Evolutionary conservation across 768 basidiomycete genomes (phyloP).

Genomic region (Clavulina sp.): DNA sequence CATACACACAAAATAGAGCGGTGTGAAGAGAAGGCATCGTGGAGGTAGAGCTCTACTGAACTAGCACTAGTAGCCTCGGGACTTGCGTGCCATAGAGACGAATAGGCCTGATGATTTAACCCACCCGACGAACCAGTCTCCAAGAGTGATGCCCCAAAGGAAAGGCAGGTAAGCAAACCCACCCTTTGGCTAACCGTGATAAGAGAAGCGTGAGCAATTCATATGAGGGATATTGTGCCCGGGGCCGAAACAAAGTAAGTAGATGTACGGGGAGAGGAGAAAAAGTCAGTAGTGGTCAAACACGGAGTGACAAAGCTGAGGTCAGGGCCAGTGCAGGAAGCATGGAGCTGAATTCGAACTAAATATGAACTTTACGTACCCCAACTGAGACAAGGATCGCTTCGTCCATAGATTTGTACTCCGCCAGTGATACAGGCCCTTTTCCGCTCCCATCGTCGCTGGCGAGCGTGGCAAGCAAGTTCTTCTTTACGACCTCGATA

Average conservation of each 20-base stretch:
- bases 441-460: neutral
- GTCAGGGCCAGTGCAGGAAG: neutral
- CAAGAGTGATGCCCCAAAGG: conserved; percentile 12
- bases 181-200: neutral
- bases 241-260: neutral
- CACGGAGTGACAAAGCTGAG: neutral
- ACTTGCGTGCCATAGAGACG: neutral
- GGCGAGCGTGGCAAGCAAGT: conserved; percentile 7
- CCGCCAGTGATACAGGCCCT: neutral
- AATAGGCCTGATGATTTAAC: conserved; percentile 9
- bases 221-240: neutral
- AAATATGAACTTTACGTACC: neutral
- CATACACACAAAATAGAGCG: too few species aligned
- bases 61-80: neutral
- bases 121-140: conserved; percentile 6
- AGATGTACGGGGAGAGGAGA: neutral
- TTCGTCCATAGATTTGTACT: conserved; percentile 4
- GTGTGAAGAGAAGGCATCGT: too few species aligned
- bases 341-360: neutral
- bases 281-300: neutral
- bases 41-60: too few species aligned
- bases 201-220: neutral
- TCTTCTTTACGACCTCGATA: conserved; percentile 5
- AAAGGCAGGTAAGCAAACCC: conserved; percentile 5
- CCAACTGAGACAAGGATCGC: neutral